Base-by-base conservation (phyloP, 129 eudicot species). In the Flaveria sonorensis region DNA sequence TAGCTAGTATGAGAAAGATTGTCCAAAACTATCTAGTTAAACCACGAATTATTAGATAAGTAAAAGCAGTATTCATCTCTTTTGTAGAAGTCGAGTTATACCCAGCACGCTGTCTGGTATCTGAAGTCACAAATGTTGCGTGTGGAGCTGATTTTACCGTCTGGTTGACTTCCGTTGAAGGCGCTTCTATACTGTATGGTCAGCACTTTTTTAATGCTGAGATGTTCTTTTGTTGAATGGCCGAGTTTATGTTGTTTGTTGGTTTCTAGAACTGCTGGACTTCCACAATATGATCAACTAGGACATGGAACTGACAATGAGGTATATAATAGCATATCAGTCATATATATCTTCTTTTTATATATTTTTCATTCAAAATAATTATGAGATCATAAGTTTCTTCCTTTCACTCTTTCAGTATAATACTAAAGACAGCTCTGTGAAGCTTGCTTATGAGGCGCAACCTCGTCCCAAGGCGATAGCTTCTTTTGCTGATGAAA, bases 271-370 rank as follows among this genome's bases (percentile, higher is more conserved):
- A 91, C 98, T 83, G 97, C 97, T 81, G 98, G 98, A 79, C 97
- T 94, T 77, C 98, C 98, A 57, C 97, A 94, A 57, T 91, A 89
- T 80, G 98, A 97, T 83, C 98, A 94, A 82, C 96, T 94, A 74
- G 98, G 98, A 42, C 98, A 94, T 84, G 97, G 97, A 60, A 85
- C 97, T 55, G 91, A 94, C 73, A 87, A 91, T 74, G 98, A 94
- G 98, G 98, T 94, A 72, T 23, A 40, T 39, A 40, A 42, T 18
- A 47, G 57, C 82, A 59, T 60, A 40, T 53, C 26, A 42, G 4
- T 19, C 24, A 24, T 4, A 15, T 51, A 50, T 23, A n/a, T 51
- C 40, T 23, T 23, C n/a, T 21, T 6, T 42, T n/a, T 39, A 6
- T 51, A 1, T 16, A 2, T 0, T 4, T 45, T 19, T 66, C 0